phyloP scores from a whole-genome alignment of 257 asterid genomes.

The Jaltomata sinuosa region DNA sequence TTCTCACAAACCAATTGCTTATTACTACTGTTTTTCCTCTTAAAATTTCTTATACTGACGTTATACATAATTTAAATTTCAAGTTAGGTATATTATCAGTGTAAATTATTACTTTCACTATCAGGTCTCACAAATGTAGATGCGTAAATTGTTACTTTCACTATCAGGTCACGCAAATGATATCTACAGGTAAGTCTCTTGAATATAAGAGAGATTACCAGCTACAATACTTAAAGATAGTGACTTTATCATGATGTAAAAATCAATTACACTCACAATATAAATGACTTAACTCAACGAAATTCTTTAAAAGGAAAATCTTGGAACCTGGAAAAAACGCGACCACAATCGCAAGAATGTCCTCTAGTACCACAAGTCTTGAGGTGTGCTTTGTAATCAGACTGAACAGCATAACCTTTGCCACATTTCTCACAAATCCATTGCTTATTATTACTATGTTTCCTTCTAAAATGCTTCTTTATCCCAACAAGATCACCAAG shows the following conservation, averaged over 20 bases:
- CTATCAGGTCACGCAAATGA: not conserved
- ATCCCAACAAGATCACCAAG: slow-evolving; percentile 73
- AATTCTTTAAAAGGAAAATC: too few species aligned
- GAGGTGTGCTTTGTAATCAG: slow-evolving; percentile 67
- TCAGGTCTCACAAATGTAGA: too few species aligned
- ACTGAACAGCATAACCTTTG: slow-evolving; percentile 64
- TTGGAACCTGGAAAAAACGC: slow-evolving; percentile 39
- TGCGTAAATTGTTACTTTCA: too few species aligned
- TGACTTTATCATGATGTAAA: too few species aligned
- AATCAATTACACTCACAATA: too few species aligned
- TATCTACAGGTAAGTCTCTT: not conserved
- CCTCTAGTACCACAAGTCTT: slow-evolving; percentile 75
- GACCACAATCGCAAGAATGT: slow-evolving; percentile 69
- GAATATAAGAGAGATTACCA: not conserved
- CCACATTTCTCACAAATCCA: slow-evolving; percentile 70
- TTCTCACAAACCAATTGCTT: slow-evolving; percentile 62
- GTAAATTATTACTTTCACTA: too few species aligned
- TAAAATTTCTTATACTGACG: not conserved
- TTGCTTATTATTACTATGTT: slow-evolving; percentile 58
- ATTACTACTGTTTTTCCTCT: not conserved
- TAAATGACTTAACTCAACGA: too few species aligned
- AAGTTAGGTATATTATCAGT: too few species aligned
- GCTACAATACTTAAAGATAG: not conserved
- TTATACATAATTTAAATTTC: not conserved
- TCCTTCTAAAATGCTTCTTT: slow-evolving; percentile 64